Evolutionary conservation across 1,139 yeast genomes (phyloP), one percentile per base, ranked within the genome.

Genomic region (Citeromyces siamensis): DNA sequence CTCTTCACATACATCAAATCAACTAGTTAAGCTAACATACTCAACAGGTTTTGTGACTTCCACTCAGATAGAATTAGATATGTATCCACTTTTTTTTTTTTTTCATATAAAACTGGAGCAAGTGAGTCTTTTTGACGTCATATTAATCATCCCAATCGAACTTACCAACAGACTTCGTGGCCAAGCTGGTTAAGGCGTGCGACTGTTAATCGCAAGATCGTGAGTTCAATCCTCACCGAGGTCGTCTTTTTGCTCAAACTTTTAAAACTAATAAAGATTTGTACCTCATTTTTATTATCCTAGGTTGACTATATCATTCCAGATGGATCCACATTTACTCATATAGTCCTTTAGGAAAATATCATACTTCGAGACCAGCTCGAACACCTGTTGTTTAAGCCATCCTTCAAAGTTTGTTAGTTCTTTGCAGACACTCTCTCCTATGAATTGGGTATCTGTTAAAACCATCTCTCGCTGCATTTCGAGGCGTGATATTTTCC

Each of bases 101-200:
- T n/a, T n/a, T n/a, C n/a, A n/a, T n/a, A n/a, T n/a, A n/a, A n/a
- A n/a, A n/a, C n/a, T n/a, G n/a, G n/a, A n/a, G n/a, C n/a, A n/a
- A n/a, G n/a, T n/a, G n/a, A n/a, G n/a, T n/a, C n/a, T n/a, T n/a
- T n/a, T n/a, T n/a, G n/a, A n/a, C n/a, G n/a, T n/a, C n/a, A n/a
- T n/a, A n/a, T n/a, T n/a, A n/a, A n/a, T n/a, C n/a, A 9, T 27
- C 16, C 16, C 5, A 3, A 27, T 27, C 4, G 16, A 9, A n/a
- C 5, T 27, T 9, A 9, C 9, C 10, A n/a, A n/a, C 26, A 26
- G 70, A 64, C 68, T 64, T 59, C 68, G 68, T 64, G 71, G 71
- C 71, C 70, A 64, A 65, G 69, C 54, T 65, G 71, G 71, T 53
- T 65, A 65, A 66, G 70, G 71, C 70, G 70, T 64, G 59, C 63